Evolutionary conservation across 495 filamentous ascomycete genomes (phyloP).

Genomic region (Neurospora sp.): DNA sequence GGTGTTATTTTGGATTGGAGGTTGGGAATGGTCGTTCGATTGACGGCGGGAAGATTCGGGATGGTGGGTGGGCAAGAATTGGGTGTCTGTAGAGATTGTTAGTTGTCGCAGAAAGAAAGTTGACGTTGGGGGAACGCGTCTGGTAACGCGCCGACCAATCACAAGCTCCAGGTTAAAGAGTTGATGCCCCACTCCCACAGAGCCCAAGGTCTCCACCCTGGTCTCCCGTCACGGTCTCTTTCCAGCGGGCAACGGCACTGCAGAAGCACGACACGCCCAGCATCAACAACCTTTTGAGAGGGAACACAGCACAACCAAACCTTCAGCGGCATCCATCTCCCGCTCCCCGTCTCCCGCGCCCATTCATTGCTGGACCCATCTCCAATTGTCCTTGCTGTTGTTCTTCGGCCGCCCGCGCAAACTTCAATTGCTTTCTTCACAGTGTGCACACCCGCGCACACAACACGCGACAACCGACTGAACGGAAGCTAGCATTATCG

Average conservation of each 20-base stretch:
- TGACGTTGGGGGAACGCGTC: conserved; percentile 3
- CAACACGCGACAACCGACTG: background rate
- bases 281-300: background rate
- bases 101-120: background rate
- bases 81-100: background rate
- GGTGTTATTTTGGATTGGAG: background rate
- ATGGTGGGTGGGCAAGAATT: background rate
- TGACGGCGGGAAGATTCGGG: background rate
- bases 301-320: too few relatives aligned
- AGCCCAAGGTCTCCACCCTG: background rate
- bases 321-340: background rate
- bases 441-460: background rate
- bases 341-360: background rate
- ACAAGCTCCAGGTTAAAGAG: background rate
- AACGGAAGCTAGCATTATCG: background rate
- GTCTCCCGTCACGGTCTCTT: background rate
- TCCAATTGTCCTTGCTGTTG: background rate
- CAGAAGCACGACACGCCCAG: background rate
- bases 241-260: background rate
- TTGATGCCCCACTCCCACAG: background rate
- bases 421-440: background rate
- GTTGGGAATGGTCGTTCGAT: background rate
- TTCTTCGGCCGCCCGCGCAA: background rate
- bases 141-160: conserved; percentile 7
- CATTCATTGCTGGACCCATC: background rate